Evolutionary conservation across 352 stramenopile genomes (phyloP).

Genomic region (Globisporangium lucens): DNA sequence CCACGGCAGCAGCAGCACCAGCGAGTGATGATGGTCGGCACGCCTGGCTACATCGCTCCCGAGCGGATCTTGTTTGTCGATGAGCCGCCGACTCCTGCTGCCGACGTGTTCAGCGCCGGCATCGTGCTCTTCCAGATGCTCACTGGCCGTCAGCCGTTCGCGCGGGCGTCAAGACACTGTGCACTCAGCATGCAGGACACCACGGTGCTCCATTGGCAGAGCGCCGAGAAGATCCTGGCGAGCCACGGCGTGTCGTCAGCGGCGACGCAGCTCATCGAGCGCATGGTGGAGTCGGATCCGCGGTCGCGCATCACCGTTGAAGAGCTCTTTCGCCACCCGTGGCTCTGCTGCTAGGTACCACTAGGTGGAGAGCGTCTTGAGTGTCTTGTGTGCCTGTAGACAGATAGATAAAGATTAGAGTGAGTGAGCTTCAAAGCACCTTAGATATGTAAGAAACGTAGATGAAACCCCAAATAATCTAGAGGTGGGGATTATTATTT

Average conservation of each 20-base stretch:
- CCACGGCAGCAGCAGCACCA: background rate
- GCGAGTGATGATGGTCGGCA: constrained; percentile 43
- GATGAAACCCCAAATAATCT: background rate
- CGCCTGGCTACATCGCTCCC: constrained; percentile 59
- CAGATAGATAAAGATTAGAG: background rate
- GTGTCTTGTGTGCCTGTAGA: background rate
- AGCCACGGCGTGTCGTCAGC: constrained; percentile 28
- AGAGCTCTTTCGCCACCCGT: constrained; percentile 26
- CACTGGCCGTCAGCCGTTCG: constrained; percentile 52
- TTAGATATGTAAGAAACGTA: background rate
- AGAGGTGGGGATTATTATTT: constrained; percentile 7
- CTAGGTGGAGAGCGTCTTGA: background rate
- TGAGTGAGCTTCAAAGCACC: background rate
- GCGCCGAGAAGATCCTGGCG: constrained; percentile 29
- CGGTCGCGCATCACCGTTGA: constrained; percentile 33
- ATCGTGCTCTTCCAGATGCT: constrained; percentile 63
- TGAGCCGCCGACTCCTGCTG: constrained; percentile 31
- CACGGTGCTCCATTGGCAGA: constrained; percentile 37
- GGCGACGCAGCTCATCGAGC: constrained; percentile 30
- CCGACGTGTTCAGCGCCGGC: constrained; percentile 62
- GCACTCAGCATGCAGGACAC: constrained; percentile 42
- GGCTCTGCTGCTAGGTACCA: constrained; percentile 14
- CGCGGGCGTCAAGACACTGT: constrained; percentile 17
- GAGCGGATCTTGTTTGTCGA: constrained; percentile 41
- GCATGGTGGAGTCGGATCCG: constrained; percentile 40